Evolutionary conservation across 371 early-diverging fungal species (phyloP), one percentile per base, ranked within the genome.

Genomic region (Quaeritorhiza haematococci): DNA sequence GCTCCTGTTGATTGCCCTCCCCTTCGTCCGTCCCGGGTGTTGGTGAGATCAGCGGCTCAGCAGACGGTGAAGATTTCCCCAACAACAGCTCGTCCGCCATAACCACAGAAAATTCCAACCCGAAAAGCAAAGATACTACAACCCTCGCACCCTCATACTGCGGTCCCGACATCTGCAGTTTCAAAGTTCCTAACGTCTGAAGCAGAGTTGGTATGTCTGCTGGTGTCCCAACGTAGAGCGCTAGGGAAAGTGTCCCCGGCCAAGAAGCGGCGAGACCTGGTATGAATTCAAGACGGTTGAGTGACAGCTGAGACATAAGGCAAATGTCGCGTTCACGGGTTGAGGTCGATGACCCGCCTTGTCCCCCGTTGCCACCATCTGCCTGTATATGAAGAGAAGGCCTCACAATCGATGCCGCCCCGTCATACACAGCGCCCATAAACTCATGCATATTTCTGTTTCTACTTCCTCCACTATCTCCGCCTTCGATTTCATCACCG

Each of bases 231-330:
- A 65, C 33, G 35, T 65, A 65, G 8, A 65, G 7, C 7, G 66
- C 50, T 26, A 53, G 48, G 24, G 66, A 65, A 5, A 65, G 29
- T 27, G 56, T 35, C 15, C 61, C 66, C 27, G 53, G 49, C 66
- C 66, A 65, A 13, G 50, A 15, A 1, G n/a, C 10, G 0, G 56
- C 30, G n/a, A 58, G 53, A 8, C 5, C 21, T 41, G 33, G 48
- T 2, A 63, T 32, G 23, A 35, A 41, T 3, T 50, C 38, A 6
- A 57, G 33, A 10, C 51, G 51, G 32, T 51, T 30, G 51, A 51
- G 6, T 7, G 51, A 51, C 6, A 24, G 26, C 21, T 51, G 51
- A 8, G 51, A 28, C 19, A 51, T 28, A 15, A 51, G n/a, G 10
- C 32, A 28, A 8, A 51, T 28, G 30, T 51, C 51, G 33, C 26